Conservation (phyloP, 139 green algal species). For the Deuterostichococcus epilithicus region DNA sequence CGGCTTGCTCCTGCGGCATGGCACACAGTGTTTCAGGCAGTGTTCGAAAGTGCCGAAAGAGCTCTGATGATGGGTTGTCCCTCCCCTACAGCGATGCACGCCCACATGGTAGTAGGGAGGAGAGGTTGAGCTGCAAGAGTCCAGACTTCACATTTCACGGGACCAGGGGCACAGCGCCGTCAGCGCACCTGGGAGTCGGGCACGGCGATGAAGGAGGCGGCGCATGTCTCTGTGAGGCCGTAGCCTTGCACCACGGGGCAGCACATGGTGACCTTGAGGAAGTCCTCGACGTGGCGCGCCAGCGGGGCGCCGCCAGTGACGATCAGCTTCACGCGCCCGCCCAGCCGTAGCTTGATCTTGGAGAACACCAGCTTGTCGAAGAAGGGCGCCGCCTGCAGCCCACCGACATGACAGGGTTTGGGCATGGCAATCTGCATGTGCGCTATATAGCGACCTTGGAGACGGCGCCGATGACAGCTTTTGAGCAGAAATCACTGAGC, state of each 20-base stretch:
- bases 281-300: constrained; percentile 57
- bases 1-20: constrained; percentile 32
- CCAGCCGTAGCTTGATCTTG: constrained; percentile 61
- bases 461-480: too few species aligned
- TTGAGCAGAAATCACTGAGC: too few species aligned
- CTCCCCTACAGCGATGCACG: too few species aligned
- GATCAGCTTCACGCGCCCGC: constrained; percentile 46
- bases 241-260: constrained; percentile 73
- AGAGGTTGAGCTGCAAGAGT: background rate
- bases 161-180: background rate
- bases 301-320: constrained; percentile 67
- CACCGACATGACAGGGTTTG: background rate
- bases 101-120: background rate
- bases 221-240: constrained; percentile 87
- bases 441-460: too few species aligned
- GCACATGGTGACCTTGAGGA: constrained; percentile 57
- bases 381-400: constrained; percentile 61
- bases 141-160: background rate
- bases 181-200: constrained; percentile 39
- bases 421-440: too few species aligned
- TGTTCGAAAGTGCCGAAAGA: too few species aligned
- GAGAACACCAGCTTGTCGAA: constrained; percentile 69
- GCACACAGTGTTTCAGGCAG: too few species aligned
- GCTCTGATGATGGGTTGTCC: too few species aligned
- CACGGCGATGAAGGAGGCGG: constrained; percentile 66